Conservation (phyloP, 345 rosid genomes). For the Cardiospermum halicacabum region DNA sequence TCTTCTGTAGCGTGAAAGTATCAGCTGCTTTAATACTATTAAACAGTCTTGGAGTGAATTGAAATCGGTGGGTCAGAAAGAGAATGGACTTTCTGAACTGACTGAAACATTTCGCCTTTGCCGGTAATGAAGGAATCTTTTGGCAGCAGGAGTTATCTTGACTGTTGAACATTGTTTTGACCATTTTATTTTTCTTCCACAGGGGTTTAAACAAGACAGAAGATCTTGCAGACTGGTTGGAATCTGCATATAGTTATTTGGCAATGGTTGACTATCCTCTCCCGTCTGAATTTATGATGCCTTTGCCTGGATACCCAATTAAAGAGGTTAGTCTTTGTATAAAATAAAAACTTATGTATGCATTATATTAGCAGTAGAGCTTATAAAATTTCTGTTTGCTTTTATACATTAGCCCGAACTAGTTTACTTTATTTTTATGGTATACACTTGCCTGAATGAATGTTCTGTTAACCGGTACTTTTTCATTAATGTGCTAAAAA, state of each 20-base stretch:
- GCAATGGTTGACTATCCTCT: constrained; percentile 94
- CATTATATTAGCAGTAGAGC: background rate
- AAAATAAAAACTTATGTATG: background rate
- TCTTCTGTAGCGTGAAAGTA: constrained; percentile 66
- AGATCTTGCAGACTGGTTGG: constrained; percentile 75
- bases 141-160: background rate
- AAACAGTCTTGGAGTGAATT: constrained; percentile 74
- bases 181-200: constrained; percentile 10
- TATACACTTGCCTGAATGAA: background rate
- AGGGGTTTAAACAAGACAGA: constrained; percentile 58
- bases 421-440: constrained; percentile 4
- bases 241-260: constrained; percentile 81
- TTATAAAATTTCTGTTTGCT: constrained; percentile 7
- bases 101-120: constrained; percentile 65
- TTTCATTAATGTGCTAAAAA: too few species aligned
- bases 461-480: background rate
- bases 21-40: constrained; percentile 72
- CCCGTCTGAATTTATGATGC: constrained; percentile 82
- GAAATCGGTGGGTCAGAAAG: constrained; percentile 48
- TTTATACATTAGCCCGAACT: background rate
- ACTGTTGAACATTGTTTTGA: background rate
- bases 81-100: constrained; percentile 68
- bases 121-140: constrained; percentile 38
- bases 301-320: constrained; percentile 92
- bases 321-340: constrained; percentile 58